Base-by-base conservation (phyloP, 139 green algal genomes). In the Gonium pectorale region DNA sequence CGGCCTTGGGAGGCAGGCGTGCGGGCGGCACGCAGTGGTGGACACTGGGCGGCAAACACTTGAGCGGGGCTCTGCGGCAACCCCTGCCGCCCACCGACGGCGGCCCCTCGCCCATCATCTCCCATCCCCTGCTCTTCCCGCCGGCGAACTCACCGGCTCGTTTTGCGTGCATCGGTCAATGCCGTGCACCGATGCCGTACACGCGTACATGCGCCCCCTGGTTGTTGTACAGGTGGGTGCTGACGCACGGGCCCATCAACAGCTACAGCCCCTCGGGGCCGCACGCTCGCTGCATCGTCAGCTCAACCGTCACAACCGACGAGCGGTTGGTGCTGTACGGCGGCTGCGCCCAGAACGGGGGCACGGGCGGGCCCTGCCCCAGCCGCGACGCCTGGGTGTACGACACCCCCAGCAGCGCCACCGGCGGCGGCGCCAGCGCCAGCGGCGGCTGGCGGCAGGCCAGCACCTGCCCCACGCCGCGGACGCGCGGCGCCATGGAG, bases 281-380 rank as follows among this genome's bases (percentile, higher is more conserved):
- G 22, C 66, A 72, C 66, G 37, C 66, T 0, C 37, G 66, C 3
- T 72, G 66, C 66, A 72, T 72, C 38, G 66, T 72, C 2, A 52
- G 22, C 66, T 33, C 37, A 7, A 33, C 66, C 66, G 66, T 72
- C 24, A 72, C 66, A 1, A 17, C 37, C 24, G 37, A 15, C 5
- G 66, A 72, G 66, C 22, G 35, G 22, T 24, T 72, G 0, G 22
- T 72, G 7, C 22, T 72, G 37, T 72, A 51, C 66, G 66, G 66
- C 37, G 66, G 66, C 22, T 72, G 66, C 66, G 66, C 66, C 5
- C 66, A 72, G 38, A 72, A 72, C 66, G 66, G 66, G 13, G 66
- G 66, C 4, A 72, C 66, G 38, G 66, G 66, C 0, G 66, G 66
- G 38, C 66, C 37, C 2, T 72, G 66, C 38, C 66, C 66, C 22